Percentiles rank a stretch among this genome's conserved stretches.
phyloP scores from a whole-genome alignment of 2,329 filamentous ascomycete genomes.

The Penicillium sp. region DNA sequence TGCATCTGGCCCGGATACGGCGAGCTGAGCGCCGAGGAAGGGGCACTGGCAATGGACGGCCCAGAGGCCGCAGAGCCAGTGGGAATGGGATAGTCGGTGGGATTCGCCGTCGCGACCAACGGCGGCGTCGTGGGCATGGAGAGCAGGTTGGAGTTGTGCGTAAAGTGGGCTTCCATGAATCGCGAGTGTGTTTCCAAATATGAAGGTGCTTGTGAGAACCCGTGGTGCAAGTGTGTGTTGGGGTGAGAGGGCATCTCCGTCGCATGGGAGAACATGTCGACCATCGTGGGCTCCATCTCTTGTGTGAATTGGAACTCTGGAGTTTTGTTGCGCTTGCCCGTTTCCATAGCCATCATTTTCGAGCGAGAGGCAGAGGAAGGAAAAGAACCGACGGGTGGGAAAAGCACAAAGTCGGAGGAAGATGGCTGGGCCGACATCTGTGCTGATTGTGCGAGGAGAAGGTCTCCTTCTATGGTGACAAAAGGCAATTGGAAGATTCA shows the following conservation, averaged over 20 bases:
- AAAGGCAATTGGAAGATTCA: too few species aligned
- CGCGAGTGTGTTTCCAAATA: constrained; percentile 25
- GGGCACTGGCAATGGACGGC: constrained; percentile 51
- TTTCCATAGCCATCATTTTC: constrained; percentile 32
- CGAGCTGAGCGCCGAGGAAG: constrained; percentile 63
- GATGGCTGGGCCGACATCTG: constrained; percentile 8
- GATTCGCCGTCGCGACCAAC: constrained; percentile 24
- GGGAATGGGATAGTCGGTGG: constrained; percentile 44
- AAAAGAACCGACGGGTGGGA: constrained; percentile 2
- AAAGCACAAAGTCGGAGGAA: constrained; percentile 13
- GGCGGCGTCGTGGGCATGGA: constrained; percentile 31
- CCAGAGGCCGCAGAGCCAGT: constrained; percentile 57
- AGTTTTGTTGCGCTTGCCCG: constrained; percentile 26
- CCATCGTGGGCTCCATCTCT: constrained; percentile 28
- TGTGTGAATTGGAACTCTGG: constrained; percentile 26
- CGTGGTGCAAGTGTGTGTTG: constrained; percentile 18
- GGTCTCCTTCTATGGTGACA: not conserved
- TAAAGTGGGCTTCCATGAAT: constrained; percentile 24
- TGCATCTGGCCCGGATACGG: constrained; percentile 58
- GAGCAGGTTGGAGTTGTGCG: constrained; percentile 23
- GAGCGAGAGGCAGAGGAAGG: not conserved
- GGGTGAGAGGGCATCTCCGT: constrained; percentile 18
- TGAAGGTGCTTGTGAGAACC: constrained; percentile 19
- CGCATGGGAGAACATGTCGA: constrained; percentile 28
- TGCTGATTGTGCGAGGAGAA: not conserved